Evolutionary conservation across 1,139 yeast species (phyloP), one percentile per base, ranked within the genome.

Genomic region (Wickerhamiella pararugosa): DNA sequence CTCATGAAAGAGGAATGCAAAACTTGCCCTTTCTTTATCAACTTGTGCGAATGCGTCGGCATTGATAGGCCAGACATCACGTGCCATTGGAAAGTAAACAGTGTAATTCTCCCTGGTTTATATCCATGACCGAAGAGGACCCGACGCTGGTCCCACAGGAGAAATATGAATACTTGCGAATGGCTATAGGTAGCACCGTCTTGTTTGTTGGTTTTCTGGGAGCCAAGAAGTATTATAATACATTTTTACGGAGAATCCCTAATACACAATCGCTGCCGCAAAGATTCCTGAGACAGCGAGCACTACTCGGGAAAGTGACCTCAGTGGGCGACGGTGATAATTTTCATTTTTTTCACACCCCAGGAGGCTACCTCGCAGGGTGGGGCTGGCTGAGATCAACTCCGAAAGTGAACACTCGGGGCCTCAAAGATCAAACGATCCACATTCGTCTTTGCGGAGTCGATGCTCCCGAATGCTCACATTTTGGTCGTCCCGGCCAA

Each of bases 381-480:
- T 90, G 98, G 98, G 90, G 93, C 7, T 84, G 95, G 94, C 55
- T 83, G 15, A 64, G 97, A 34, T 49, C 54, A 7, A 58, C 65
- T 1, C 84, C 84, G 0, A 54, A 53, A 25, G 56, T 62, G 5
- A 67, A 67, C 49, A 59, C 57, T 26, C 55, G 64, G 29, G 64
- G 64, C 1, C 50, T 64, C 25, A 54, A 54, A 28, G 50, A 49
- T 33, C 53, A 55, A 39, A 61, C 65, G 55, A 43, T 70, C 53
- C 69, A 73, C 61, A 73, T 92, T 9, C 66, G 99, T 39, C 62
- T 90, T 29, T 81, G 93, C 59, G 99, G 97, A 0, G 77, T 90
- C n/a, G 99, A 90, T 66, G 98, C 99, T 0, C 99, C 99, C 1
- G 99, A 90, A 57, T 64, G 93, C 35, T 74, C 94, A 1, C 97